Base-by-base conservation (phyloP, 257 asterid species). In the Plantago ovata region DNA sequence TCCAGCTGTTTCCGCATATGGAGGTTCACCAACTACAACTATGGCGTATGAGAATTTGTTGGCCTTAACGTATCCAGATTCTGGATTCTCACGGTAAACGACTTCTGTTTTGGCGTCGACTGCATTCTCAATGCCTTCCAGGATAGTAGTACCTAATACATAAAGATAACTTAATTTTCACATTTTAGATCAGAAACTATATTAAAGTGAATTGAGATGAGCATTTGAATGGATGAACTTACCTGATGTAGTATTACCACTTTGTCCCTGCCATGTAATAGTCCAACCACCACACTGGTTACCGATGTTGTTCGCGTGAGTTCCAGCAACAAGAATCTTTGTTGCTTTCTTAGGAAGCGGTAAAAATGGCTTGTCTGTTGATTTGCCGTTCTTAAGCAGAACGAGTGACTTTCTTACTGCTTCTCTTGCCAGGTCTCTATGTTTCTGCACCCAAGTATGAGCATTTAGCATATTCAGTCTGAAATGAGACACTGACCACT, bases 11-110 rank as follows among this genome's bases (percentile, higher is more conserved):
- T 79, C 85, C 3, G 73, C 73, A 33, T 79, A 79, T 22, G 85
- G 82, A 16, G 28, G 18, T 60, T 79, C 82, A 12, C 82, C 82
- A 3, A 76, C 78, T 2, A 67, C 82, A 19, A 76, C 80, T 32
- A 75, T 65, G 22, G 76, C 77, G 9, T 70, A 73, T 5, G 62
- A 42, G 19, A 79, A 76, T 1, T 72, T 54, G 20, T 38, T 70
- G 28, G 69, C 51, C 38, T 59, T 61, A 2, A 79, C 46, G 44
- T 52, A 79, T 1, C 71, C 56, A 0, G 48, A 7, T 6, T 54
- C 40, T 0, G 79, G 75, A 9, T 20, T 75, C 22, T 75, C 58
- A 4, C 32, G 53, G 21, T 56, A 72, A 14, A 69, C 75, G 8
- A 79, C 66, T 41, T 72, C 64, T 8, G 85, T 66, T 59, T 19